These are phyloP conservation scores for Aulographum hederae DNA, from an alignment of 2,329 filamentous ascomycete genomes.

Conservation along the genomic window DNA sequence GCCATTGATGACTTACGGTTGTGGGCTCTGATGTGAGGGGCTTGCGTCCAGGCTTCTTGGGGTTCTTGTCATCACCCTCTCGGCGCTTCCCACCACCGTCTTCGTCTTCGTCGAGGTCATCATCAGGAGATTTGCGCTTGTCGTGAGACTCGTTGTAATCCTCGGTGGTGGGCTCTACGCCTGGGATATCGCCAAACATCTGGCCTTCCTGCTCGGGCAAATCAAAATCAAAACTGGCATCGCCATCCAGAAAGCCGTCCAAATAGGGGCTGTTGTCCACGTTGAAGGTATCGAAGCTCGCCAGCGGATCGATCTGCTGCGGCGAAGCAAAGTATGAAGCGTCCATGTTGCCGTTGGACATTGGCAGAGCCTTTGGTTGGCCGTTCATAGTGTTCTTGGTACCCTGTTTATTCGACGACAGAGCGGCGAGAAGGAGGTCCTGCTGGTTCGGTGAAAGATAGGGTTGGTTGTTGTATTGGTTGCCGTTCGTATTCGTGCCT, in stretches of 20 bases:
- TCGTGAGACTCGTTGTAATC: conserved; percentile 11
- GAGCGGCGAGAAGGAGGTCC: conserved; percentile 27
- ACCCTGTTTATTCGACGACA: conserved; percentile 23
- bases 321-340: conserved; percentile 15
- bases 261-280: conserved; percentile 62
- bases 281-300: conserved; percentile 29
- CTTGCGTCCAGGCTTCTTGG: conserved; percentile 94
- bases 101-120: conserved; percentile 43
- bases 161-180: no score
- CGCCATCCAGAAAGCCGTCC: conserved; percentile 59
- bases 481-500: conserved; percentile 17
- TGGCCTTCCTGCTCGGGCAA: conserved; percentile 36
- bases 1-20: conserved; percentile 47
- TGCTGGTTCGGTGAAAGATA: conserved; percentile 29
- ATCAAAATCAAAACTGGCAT: conserved; percentile 53
- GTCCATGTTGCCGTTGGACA: neutral
- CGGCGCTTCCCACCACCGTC: conserved; percentile 54
- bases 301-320: conserved; percentile 17
- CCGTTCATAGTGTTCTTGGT: neutral
- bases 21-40: conserved; percentile 89
- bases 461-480: conserved; percentile 19
- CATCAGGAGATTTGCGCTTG: neutral
- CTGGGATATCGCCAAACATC: conserved; percentile 63
- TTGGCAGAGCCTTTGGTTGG: neutral
- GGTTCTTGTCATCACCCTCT: conserved; percentile 66